Conservation (phyloP, 106 monocot species). For the Amphibolis antarctica region DNA sequence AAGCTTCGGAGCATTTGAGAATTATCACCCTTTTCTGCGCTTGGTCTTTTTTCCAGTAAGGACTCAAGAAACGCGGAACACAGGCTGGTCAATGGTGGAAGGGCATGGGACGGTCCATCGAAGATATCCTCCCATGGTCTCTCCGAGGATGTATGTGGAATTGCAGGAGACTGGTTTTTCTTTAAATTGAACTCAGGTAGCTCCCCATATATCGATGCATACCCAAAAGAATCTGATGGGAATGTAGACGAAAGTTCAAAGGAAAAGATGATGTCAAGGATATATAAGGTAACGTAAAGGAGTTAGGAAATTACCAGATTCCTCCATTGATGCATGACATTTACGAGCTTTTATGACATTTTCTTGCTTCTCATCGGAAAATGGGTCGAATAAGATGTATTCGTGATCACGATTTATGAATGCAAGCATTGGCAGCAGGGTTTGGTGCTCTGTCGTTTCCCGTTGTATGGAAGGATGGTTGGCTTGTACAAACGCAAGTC, state of each 20-base stretch:
- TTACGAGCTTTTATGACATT: conserved; percentile 14
- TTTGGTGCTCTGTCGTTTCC: conserved; percentile 15
- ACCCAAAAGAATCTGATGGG: conserved; percentile 44
- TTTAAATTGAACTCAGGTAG: conserved; percentile 33
- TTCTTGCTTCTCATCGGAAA: conserved; percentile 9
- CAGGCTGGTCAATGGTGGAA: conserved; percentile 68
- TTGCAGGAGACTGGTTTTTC: conserved; percentile 20
- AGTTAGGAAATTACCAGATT: conserved; percentile 31
- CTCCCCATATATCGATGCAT: conserved; percentile 79
- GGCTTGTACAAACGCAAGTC: conserved; percentile 46
- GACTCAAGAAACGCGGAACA: conserved; percentile 65
- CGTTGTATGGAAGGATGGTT: conserved; percentile 9
- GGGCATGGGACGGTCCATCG: conserved; percentile 71
- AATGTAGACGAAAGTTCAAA: not conserved
- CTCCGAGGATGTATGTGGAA: conserved; percentile 51
- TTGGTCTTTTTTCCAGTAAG: conserved; percentile 50
- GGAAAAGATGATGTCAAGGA: not conserved
- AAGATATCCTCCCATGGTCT: conserved; percentile 91
- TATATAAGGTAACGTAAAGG: not conserved
- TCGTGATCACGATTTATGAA: conserved; percentile 69
- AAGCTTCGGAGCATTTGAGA: no score
- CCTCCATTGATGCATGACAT: conserved; percentile 24
- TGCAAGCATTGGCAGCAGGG: conserved; percentile 24
- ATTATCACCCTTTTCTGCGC: not conserved
- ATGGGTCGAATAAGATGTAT: conserved; percentile 75